Base-by-base conservation (phyloP, 108 stramenopile species). In the Cyclotella sp. region DNA sequence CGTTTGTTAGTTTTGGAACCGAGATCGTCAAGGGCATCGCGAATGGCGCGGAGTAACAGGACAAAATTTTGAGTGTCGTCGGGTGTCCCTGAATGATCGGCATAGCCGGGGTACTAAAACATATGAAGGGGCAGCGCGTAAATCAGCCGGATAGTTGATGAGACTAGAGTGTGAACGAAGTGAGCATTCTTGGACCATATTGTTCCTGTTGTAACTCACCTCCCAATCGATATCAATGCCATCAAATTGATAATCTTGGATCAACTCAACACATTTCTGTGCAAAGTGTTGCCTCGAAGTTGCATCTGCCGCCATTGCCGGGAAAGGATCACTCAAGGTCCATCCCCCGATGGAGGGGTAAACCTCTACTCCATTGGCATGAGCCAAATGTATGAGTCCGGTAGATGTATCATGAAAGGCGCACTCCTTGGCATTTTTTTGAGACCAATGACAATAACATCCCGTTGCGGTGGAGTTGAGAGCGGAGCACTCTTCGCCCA, bases 141-240 rank as follows among this genome's bases (percentile, higher is more conserved):
- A 49, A 34, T 34, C 34, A 34, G 34, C 34, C n/a, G n/a, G n/a
- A 6, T 34, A 34, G 34, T 34, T 34, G 34, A 34, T 34, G 34
- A 34, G 34, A 34, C 6, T 2, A 34, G 34, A 34, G 34, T 34
- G 6, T 34, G 34, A 34, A 34, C 6, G 4, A 34, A 34, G 2
- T 34, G 2, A 5, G 34, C 6, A 5, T 2, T 34, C 34, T 2
- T 34, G 34, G 2, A 6, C 4, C 4, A 5, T 34, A 6, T 34
- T 34, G 34, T 34, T 34, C 4, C 34, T 34, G 6, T 34, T 51
- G 49, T 19, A 51, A 16, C 49, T 19, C 49, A 19, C 49, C 16
- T 57, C 70, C 70, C 59, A 60, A 30, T 59, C 64, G 46, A 66
- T 46, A 40, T 66, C 64, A 26, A 66, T 66, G 9, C 64, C 64